These are phyloP conservation scores for Heteromeles arbutifolia DNA, from an alignment of 306 rosid species.

Conservation along the genomic window DNA sequence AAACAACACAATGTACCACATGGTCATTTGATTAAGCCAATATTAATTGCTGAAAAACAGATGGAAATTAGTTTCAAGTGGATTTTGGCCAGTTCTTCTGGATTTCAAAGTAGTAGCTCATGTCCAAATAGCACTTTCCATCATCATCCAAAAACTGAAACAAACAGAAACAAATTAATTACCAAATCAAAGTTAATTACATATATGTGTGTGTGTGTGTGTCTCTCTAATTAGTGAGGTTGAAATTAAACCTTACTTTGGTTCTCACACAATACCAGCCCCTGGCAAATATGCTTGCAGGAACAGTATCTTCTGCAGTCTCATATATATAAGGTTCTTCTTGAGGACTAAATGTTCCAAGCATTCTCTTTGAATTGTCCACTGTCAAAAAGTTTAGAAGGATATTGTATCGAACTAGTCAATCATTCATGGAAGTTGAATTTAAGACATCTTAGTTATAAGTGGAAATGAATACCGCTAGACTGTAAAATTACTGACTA, in stretches of 20 bases:
- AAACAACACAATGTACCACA: too few relatives aligned
- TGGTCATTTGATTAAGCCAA: conserved; percentile 3
- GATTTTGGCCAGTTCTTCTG: conserved; percentile 69
- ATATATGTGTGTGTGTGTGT: too few relatives aligned
- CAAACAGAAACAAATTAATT: neutral
- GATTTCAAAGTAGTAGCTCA: conserved; percentile 70
- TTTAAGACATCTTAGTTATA: too few relatives aligned
- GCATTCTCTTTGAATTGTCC: conserved; percentile 65
- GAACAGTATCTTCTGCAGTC: conserved; percentile 76
- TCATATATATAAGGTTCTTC: conserved; percentile 59
- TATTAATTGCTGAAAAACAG: neutral
- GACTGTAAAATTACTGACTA: too few relatives aligned
- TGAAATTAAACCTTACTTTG: conserved; percentile 34
- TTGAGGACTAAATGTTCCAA: conserved; percentile 84
- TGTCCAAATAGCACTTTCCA: conserved; percentile 76
- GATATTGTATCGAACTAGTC: too few relatives aligned
- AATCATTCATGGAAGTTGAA: too few relatives aligned
- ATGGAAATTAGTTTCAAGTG: conserved; percentile 20
- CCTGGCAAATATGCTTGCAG: conserved; percentile 74
- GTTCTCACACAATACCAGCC: conserved; percentile 79
- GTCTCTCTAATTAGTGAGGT: neutral
- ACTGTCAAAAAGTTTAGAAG: conserved; percentile 31
- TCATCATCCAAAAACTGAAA: conserved; percentile 87
- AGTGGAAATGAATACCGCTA: too few relatives aligned
- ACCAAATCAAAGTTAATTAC: neutral